Base-by-base conservation (phyloP, 2,329 filamentous ascomycete genomes). In the Colletotrichum orchidophilum region DNA sequence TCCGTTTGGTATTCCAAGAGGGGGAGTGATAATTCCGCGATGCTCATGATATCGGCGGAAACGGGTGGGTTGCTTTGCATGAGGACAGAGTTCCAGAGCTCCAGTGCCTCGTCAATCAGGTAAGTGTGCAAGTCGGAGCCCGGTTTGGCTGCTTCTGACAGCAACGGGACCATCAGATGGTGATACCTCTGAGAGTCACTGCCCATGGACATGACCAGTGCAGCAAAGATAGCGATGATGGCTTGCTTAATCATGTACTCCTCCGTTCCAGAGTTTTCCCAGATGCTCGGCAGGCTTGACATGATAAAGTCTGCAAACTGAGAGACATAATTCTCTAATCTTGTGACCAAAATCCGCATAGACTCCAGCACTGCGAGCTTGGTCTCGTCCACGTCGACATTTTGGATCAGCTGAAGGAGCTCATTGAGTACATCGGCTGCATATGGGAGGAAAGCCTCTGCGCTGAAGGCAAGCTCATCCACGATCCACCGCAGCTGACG, bases 161-260 rank as follows among this genome's bases (percentile, higher is more conserved):
- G 92, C 61, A 98, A 88, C 0, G 96, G 95, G 21, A 97, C 83
- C 75, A 98, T 93, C 63, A 95, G 86, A 18, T 87, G 81, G 74
- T 98, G 94, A 75, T 97, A 97, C 21, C 91, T 88, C 72, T 92
- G 88, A 5, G 94, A 96, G 11, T 92, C 88, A 13, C 89, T 87
- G 70, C 93, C 94, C 89, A 98, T 93, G 1, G 95, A 93, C 78
- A 91, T 91, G n/a, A 97, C 93, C 15, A 99, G 86, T 2, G 94
- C 92, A 1, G 94, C 88, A 62, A 98, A 90, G 49, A 98, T 92
- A 2, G 93, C 94, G 68, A 98, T 88, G 63, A 98, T 95, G 1
- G 94, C 91, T 81, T 98, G 95, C 81, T 98, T 98, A 86, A 98
- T 93, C 80, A 98, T 90, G 81, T 95, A 94, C 77, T 96, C 94